A percentile compares a stretch with the other conserved stretches of the same genome.
Evolutionary conservation across 768 basidiomycete genomes (phyloP).

Genomic region (Clavulina sp.): DNA sequence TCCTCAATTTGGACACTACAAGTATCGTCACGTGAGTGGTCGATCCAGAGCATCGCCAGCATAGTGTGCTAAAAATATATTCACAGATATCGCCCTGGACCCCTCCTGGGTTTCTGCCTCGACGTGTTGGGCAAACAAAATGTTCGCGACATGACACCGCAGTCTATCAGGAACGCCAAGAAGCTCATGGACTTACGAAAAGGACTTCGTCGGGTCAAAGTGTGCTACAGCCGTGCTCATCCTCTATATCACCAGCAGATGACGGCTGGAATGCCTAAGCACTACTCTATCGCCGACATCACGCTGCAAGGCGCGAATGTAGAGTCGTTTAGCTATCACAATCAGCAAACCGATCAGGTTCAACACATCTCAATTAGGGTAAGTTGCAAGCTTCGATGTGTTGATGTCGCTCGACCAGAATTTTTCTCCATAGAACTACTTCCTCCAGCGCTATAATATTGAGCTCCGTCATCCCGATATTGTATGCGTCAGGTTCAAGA

Average conservation of each 20-base stretch:
- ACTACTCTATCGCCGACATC: no score
- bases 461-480: not conserved
- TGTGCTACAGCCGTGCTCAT: no score
- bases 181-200: no score
- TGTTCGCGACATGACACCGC: no score
- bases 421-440: not conserved
- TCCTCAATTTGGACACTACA: not conserved
- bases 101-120: not conserved
- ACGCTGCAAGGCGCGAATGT: no score
- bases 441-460: not conserved
- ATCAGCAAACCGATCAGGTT: no score
- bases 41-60: not conserved
- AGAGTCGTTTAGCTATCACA: no score
- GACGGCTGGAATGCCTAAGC: no score
- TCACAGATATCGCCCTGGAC: not conserved
- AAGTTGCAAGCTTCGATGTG: not conserved
- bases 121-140: not conserved
- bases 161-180: no score
- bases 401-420: not conserved
- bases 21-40: not conserved
- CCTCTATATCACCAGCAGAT: no score
- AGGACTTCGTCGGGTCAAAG: no score
- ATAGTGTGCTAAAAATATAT: not conserved
- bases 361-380: not conserved
- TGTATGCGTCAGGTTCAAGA: not conserved